Conservation (phyloP, 495 filamentous ascomycete genomes). For the Aspergillus kassunensis region DNA sequence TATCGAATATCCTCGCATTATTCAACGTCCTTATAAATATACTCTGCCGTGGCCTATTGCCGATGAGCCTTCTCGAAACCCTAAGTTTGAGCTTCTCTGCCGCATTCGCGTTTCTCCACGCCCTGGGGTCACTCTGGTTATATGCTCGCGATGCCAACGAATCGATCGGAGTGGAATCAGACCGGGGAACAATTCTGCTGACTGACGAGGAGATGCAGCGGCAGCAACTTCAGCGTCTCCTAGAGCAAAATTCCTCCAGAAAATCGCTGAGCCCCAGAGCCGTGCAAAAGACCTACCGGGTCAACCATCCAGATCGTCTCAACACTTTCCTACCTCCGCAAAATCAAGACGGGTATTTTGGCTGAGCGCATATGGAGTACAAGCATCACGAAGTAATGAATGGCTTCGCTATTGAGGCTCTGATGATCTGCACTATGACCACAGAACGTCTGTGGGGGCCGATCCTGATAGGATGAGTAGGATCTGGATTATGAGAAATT, state of each 20-base stretch:
- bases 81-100: slow-evolving; percentile 24
- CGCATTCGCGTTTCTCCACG: slow-evolving; percentile 24
- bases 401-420: background rate
- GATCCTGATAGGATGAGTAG: background rate
- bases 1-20: slow-evolving; percentile 27
- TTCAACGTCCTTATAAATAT: slow-evolving; percentile 35
- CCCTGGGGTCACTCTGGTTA: slow-evolving; percentile 23
- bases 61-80: slow-evolving; percentile 20
- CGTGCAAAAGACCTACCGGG: slow-evolving; percentile 31
- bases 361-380: background rate
- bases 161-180: slow-evolving; percentile 1
- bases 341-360: slow-evolving; percentile 8
- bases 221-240: slow-evolving; percentile 30
- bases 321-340: slow-evolving; percentile 10
- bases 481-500: too few relatives aligned
- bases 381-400: background rate
- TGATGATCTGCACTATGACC: slow-evolving; percentile 9
- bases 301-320: slow-evolving; percentile 24
- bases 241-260: slow-evolving; percentile 21
- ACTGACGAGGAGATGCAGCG: slow-evolving; percentile 39
- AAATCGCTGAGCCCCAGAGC: slow-evolving; percentile 21
- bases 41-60: slow-evolving; percentile 23
- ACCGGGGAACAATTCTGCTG: slow-evolving; percentile 22
- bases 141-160: slow-evolving; percentile 18
- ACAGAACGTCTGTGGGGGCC: background rate